Evolutionary conservation across 306 rosid species (phyloP), one percentile per base, ranked within the genome.

Genomic region (Urtica urens): DNA sequence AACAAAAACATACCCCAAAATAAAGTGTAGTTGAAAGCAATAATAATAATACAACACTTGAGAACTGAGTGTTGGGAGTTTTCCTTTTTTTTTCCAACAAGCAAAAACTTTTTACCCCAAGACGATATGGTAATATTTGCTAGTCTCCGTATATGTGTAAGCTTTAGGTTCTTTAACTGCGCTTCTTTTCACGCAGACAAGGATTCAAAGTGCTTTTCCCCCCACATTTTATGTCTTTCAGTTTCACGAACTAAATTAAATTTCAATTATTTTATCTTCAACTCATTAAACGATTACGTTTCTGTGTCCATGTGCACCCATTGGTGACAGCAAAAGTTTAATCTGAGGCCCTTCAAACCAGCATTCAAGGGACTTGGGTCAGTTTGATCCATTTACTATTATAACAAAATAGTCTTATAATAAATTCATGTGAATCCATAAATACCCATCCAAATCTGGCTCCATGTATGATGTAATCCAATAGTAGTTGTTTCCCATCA

Each of bases 181-280:
- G 45, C 62, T 63, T 25, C 62, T 62, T 69, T 69, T 31, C 57
- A 51, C 58, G 65, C 17, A 31, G 66, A 57, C 70, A 57, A 57
- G 49, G 55, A 38, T 57, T 62, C 43, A 51, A 51, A 43, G 25
- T 27, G 55, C 46, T 25, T 34, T 24, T 9, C 10, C 40, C 40
- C n/a, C 10, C 40, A 35, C 40, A 35, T 35, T 7, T 35, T 9
- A 3, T 35, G 40, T 35, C 40, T 35, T 35, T 35, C 40, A 13
- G 11, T 35, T n/a, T n/a, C n/a, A n/a, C n/a, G 23, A 40, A 40
- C 4, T 23, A 40, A 9, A n/a, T 40, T 2, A 40, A 17, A 4
- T 17, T 19, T 35, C 39, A 12, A 35, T 35, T 35, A 35, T 15
- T 35, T 12, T 9, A 35, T 35, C n/a, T 35, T 9, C 23, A 21